phyloP scores from a whole-genome alignment of 2,329 filamentous ascomycete genomes.

The Torrubiellomyces zombiae region DNA sequence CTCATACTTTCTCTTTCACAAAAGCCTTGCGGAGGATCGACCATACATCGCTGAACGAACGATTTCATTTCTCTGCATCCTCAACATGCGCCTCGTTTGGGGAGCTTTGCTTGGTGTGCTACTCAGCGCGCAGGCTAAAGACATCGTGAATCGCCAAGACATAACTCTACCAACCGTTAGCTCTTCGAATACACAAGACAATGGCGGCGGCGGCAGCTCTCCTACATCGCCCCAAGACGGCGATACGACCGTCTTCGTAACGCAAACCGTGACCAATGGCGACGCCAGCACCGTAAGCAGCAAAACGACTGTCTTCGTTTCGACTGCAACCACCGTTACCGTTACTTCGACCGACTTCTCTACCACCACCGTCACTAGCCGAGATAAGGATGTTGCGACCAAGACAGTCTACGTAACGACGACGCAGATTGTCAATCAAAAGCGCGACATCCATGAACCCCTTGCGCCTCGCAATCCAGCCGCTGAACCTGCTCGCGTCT shows the following conservation, averaged over 20 bases:
- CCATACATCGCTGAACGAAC: too few relatives aligned
- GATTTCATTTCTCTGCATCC: too few relatives aligned
- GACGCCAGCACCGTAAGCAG: constrained; percentile 12
- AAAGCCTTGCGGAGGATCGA: too few relatives aligned
- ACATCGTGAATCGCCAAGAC: constrained; percentile 5
- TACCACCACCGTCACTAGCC: constrained; percentile 20
- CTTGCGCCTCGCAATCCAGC: constrained; percentile 10
- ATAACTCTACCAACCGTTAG: background rate
- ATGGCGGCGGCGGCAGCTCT: constrained; percentile 1
- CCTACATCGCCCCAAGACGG: constrained; percentile 1
- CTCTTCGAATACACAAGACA: too few relatives aligned
- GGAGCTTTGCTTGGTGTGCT: constrained; percentile 9
- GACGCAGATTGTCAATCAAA: constrained; percentile 16
- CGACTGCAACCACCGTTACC: constrained; percentile 15
- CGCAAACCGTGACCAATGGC: constrained; percentile 14
- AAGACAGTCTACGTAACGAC: constrained; percentile 17
- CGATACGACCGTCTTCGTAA: constrained; percentile 15
- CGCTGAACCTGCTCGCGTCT: constrained; percentile 6
- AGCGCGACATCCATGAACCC: too few relatives aligned
- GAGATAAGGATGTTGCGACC: constrained; percentile 18
- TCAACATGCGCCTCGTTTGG: constrained; percentile 9
- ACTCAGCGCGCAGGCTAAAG: constrained; percentile 7
- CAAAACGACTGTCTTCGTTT: constrained; percentile 12
- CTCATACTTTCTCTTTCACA: too few relatives aligned
- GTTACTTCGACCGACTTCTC: constrained; percentile 18